Evolutionary conservation across 1,284 basidiomycete species (phyloP).

Genomic region (Singerocomus rubriflavus): DNA sequence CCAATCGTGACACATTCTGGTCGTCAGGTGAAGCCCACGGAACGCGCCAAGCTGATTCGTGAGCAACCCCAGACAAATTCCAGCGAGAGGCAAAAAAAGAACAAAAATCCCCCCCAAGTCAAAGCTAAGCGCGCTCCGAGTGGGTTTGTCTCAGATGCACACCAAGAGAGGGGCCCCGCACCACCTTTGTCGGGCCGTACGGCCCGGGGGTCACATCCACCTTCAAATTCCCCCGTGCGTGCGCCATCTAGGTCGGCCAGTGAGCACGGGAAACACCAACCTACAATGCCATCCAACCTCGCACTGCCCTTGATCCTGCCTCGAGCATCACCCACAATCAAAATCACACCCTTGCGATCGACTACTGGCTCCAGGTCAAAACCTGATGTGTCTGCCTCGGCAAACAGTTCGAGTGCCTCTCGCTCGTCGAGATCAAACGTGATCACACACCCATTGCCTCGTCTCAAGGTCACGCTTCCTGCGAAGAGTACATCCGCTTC

Average conservation of each 20-base stretch:
- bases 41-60: conserved; percentile 15
- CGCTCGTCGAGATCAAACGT: background rate
- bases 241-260: background rate
- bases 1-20: conserved; percentile 23
- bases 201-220: background rate
- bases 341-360: background rate
- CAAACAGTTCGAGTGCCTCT: background rate
- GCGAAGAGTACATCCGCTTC: background rate
- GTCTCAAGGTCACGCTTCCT: conserved; percentile 5
- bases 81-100: conserved; percentile 4
- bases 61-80: background rate
- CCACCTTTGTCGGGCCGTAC: background rate
- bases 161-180: background rate
- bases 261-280: conserved; percentile 1
- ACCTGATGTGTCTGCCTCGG: background rate
- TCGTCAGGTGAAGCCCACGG: conserved; percentile 22
- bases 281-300: conserved; percentile 16
- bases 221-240: background rate
- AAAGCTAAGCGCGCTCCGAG: background rate
- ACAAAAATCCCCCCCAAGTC: background rate
- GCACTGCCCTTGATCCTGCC: conserved; percentile 1
- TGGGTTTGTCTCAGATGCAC: background rate
- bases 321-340: background rate
- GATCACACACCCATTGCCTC: background rate
- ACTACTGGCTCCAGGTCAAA: background rate